These are phyloP conservation scores for Leccinellum albellum DNA, from an alignment of 768 basidiomycete genomes.

Conservation along the genomic window DNA sequence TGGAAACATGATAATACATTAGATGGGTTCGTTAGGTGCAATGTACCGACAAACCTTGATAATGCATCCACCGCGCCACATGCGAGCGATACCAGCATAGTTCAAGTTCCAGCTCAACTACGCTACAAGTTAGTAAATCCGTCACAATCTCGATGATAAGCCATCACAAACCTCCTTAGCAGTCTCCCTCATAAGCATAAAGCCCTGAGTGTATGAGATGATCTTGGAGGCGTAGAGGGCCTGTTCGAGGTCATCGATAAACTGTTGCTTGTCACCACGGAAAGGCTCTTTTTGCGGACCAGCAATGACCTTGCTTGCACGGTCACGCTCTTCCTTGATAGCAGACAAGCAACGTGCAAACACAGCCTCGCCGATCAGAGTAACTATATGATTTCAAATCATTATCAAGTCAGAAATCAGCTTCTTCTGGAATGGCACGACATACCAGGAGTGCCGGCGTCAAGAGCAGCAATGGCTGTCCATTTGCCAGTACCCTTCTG, in stretches of 20 bases:
- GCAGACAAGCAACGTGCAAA: constrained; percentile 98
- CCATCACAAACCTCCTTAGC: constrained; percentile 72
- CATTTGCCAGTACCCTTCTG: constrained; percentile 99
- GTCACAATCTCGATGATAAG: neutral
- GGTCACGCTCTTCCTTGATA: constrained; percentile 92
- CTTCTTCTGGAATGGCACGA: constrained; percentile 10
- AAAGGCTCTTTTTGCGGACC: constrained; percentile 92
- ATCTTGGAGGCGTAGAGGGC: constrained; percentile 99
- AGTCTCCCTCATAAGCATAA: constrained; percentile 98
- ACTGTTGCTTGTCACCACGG: constrained; percentile 97
- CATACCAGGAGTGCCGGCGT: constrained; percentile 82
- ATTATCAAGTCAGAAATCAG: constrained; percentile 6
- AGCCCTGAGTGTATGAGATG: constrained; percentile 99
- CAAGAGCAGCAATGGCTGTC: constrained; percentile 96
- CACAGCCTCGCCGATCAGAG: constrained; percentile 98
- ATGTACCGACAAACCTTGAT: constrained; percentile 64
- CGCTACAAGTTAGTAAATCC: constrained; percentile 2
- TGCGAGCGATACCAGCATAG: constrained; percentile 94
- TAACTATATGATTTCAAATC: constrained; percentile 52
- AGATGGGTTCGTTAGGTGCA: constrained; percentile 11
- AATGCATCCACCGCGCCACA: constrained; percentile 99
- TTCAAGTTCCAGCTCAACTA: constrained; percentile 88
- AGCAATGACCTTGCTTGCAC: constrained; percentile 86
- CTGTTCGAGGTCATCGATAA: constrained; percentile 99
- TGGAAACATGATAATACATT: constrained; percentile 21